Evolutionary conservation across 2,329 filamentous ascomycete species (phyloP).

Genomic region (Lecanoromycetidae sp.): DNA sequence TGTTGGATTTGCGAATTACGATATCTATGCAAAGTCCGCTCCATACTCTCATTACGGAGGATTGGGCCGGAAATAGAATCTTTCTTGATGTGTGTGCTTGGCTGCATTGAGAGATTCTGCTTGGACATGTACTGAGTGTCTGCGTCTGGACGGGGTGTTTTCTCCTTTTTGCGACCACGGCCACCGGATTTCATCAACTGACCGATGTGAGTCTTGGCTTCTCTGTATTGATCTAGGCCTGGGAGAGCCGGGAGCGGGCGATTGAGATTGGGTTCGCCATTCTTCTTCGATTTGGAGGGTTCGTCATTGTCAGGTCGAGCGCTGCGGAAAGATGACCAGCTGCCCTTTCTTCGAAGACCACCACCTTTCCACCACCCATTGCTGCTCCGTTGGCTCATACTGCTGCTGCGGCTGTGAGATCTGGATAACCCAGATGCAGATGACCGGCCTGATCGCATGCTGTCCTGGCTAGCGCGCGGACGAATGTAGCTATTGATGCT

Average conservation of each 20-base stretch:
- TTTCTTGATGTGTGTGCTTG: slow-evolving; percentile 5
- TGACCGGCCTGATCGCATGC: slow-evolving; percentile 11
- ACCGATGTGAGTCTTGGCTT: slow-evolving; percentile 16
- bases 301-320: slow-evolving; percentile 8
- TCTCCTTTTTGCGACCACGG: slow-evolving; percentile 11
- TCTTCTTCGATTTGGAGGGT: slow-evolving; percentile 4
- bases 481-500: slow-evolving; percentile 17
- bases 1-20: slow-evolving; percentile 6
- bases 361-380: slow-evolving; percentile 15
- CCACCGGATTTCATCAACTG: slow-evolving; percentile 15
- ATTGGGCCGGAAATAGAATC: slow-evolving; percentile 8
- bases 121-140: not conserved
- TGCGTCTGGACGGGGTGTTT: not conserved
- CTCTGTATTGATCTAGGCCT: slow-evolving; percentile 18
- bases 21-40: slow-evolving; percentile 9
- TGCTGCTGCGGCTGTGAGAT: slow-evolving; percentile 14
- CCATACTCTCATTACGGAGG: slow-evolving; percentile 9
- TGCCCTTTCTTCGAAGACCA: slow-evolving; percentile 15
- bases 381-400: slow-evolving; percentile 11
- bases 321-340: slow-evolving; percentile 18
- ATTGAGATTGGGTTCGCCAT: slow-evolving; percentile 17
- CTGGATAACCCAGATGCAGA: slow-evolving; percentile 6
- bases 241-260: slow-evolving; percentile 17
- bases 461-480: slow-evolving; percentile 13
- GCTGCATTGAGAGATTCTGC: not conserved